Base-by-base conservation (phyloP, 1,284 basidiomycete genomes). In the Apiotrichum brassicae region DNA sequence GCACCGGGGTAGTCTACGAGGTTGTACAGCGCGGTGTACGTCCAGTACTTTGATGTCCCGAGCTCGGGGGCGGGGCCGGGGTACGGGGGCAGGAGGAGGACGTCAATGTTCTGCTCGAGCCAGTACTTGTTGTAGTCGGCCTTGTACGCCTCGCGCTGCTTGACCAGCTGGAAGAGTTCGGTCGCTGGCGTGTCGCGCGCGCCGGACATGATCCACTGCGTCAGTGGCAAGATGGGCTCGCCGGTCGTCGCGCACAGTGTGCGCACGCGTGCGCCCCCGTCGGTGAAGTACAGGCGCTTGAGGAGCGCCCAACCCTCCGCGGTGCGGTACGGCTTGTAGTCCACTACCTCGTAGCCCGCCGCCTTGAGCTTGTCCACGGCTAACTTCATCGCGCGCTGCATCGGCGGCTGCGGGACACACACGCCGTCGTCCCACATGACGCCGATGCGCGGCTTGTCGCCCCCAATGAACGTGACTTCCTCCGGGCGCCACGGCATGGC, bases 1-100 rank as follows among this genome's bases (percentile, higher is more conserved):
- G 81, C 74, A 3, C 79, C 77, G 0, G 85, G 77, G 59, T 81
- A 85, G 65, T 88, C 86, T 26, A 86, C 75, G 8, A 76, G 64
- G 62, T 86, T 88, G 77, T 79, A 86, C 22, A 81, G 49, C 61
- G 75, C 73, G 0, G 85, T 85, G 60, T 85, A 86, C 23, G 49
- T 45, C 62, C 69, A 69, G 47, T 70, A 67, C 49, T 61, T 64
- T 18, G 62, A 57, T 7, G 66, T 70, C 19, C 59, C 61, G 24
- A 59, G 52, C 24, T 56, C 53, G 14, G 60, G 62, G 0, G 70
- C 68, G 0, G 67, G 63, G 20, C 66, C 63, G 11, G 66, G 62
- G n/a, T 57, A 57, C 3, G 57, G 53, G 1, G 71, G 65, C 33
- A 57, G 63, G 34, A 73, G 59, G 34, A 73, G 46, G n/a, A 65